Percentiles rank a stretch among this genome's conserved stretches.
Conservation (phyloP, 2,329 filamentous ascomycete genomes). For the Arthrobotrys sphaeroides region DNA sequence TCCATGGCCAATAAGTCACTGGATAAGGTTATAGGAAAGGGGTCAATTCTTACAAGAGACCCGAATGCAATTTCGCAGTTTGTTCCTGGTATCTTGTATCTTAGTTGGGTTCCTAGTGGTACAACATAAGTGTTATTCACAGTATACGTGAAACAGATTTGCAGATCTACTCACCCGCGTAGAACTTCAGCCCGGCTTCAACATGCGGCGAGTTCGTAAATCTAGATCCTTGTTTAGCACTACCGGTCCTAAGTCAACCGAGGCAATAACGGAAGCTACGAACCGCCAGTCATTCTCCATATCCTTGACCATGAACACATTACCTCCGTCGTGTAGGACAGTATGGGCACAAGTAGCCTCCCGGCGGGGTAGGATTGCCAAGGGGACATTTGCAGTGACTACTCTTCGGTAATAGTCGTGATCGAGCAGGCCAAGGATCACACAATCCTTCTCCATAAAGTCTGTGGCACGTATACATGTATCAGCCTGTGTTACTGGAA, state of each 20-base stretch:
- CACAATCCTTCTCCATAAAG: conserved; percentile 64
- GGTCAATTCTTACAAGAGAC: conserved; percentile 21
- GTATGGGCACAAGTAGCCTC: conserved; percentile 65
- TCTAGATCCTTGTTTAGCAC: conserved; percentile 59
- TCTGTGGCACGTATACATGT: conserved; percentile 57
- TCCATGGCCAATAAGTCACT: neutral
- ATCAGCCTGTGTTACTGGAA: neutral
- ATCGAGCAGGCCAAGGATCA: conserved; percentile 63
- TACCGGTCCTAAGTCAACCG: neutral
- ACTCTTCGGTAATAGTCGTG: conserved; percentile 63
- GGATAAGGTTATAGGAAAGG: neutral
- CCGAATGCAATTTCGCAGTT: conserved; percentile 41
- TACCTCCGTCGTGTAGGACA: conserved; percentile 60
- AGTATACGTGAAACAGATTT: conserved; percentile 57
- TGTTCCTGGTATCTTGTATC: conserved; percentile 32
- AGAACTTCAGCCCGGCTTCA: conserved; percentile 59
- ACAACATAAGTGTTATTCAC: neutral
- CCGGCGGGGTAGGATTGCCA: conserved; percentile 63
- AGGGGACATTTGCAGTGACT: conserved; percentile 62
- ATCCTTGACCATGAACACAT: conserved; percentile 62
- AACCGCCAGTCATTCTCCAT: conserved; percentile 64
- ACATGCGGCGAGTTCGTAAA: conserved; percentile 45
- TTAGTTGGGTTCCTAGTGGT: conserved; percentile 26
- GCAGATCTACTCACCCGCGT: conserved; percentile 59
- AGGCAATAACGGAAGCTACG: conserved; percentile 54